These are phyloP conservation scores for Neocatenulostroma microsporum DNA, from an alignment of 2,329 filamentous ascomycete genomes.

Conservation along the genomic window DNA sequence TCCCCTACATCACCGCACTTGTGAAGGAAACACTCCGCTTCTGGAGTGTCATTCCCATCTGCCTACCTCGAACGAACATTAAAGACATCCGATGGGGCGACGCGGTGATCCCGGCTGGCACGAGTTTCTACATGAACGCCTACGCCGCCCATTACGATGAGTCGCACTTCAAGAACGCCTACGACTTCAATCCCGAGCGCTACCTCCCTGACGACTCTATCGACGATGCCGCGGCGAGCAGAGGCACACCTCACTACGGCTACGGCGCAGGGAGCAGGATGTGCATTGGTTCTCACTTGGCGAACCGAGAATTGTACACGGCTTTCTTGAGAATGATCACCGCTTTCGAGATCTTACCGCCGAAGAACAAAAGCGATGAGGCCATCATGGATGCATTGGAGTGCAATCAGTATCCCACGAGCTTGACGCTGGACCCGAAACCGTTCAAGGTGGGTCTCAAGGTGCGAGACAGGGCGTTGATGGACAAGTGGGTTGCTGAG, in stretches of 20 bases:
- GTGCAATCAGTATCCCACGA: conserved; percentile 41
- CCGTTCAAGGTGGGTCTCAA: conserved; percentile 44
- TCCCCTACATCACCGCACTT: conserved; percentile 67
- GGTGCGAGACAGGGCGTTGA: conserved; percentile 33
- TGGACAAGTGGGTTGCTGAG: conserved; percentile 42
- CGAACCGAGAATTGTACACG: conserved; percentile 36
- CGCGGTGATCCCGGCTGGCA: conserved; percentile 62
- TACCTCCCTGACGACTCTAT: conserved; percentile 50
- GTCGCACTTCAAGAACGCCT: conserved; percentile 56
- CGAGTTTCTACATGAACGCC: conserved; percentile 73
- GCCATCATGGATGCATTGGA: conserved; percentile 40
- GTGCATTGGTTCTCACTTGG: conserved; percentile 35
- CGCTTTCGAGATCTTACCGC: conserved; percentile 40
- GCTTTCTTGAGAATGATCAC: conserved; percentile 43
- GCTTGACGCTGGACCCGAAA: conserved; percentile 45
- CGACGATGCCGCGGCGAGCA: conserved; percentile 30
- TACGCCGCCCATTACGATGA: conserved; percentile 68
- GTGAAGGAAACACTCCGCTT: conserved; percentile 72
- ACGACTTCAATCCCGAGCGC: conserved; percentile 60
- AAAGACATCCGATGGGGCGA: conserved; percentile 64
- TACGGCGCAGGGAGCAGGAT: conserved; percentile 40
- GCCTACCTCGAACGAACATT: conserved; percentile 63
- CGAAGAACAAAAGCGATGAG: conserved; percentile 33
- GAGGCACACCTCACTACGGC: conserved; percentile 43
- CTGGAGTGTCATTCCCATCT: conserved; percentile 74